phyloP scores from a whole-genome alignment of 2,329 filamentous ascomycete species.

The Clonostachys byssicola region DNA sequence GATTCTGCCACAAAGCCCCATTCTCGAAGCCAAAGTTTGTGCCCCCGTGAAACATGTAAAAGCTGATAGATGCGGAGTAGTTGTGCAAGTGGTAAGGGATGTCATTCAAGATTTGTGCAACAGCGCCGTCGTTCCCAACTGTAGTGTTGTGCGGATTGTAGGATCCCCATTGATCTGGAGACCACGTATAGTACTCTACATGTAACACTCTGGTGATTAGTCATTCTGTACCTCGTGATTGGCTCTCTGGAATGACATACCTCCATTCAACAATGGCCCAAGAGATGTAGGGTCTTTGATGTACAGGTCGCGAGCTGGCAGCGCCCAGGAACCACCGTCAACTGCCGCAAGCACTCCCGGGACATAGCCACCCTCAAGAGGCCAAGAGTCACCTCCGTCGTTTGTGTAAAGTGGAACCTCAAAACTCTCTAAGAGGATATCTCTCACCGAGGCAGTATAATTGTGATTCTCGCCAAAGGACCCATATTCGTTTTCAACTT shows the following conservation, averaged over 20 bases:
- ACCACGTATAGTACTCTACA: too few species aligned
- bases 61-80: constrained; percentile 19
- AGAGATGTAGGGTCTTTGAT: constrained; percentile 33
- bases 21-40: constrained; percentile 45
- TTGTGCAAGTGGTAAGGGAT: too few species aligned
- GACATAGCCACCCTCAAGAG: too few species aligned
- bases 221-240: too few species aligned
- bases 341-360: too few species aligned
- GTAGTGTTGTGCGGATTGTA: constrained; percentile 33
- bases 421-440: too few species aligned
- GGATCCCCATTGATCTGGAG: too few species aligned
- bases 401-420: too few species aligned
- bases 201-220: too few species aligned
- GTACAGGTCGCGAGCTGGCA: constrained; percentile 28
- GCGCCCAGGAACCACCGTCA: too few species aligned
- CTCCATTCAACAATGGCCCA: constrained; percentile 40
- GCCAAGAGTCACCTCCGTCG: too few species aligned
- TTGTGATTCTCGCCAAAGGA: constrained; percentile 37
- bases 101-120: constrained; percentile 4
- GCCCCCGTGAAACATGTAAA: constrained; percentile 50
- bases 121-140: constrained; percentile 11
- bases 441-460: constrained; percentile 9
- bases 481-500: constrained; percentile 48
- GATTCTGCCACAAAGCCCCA: constrained; percentile 36
- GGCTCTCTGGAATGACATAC: constrained; percentile 8